phyloP scores from a whole-genome alignment of 2,329 filamentous ascomycete genomes.

The Ophidiomyces ophidiicola region DNA sequence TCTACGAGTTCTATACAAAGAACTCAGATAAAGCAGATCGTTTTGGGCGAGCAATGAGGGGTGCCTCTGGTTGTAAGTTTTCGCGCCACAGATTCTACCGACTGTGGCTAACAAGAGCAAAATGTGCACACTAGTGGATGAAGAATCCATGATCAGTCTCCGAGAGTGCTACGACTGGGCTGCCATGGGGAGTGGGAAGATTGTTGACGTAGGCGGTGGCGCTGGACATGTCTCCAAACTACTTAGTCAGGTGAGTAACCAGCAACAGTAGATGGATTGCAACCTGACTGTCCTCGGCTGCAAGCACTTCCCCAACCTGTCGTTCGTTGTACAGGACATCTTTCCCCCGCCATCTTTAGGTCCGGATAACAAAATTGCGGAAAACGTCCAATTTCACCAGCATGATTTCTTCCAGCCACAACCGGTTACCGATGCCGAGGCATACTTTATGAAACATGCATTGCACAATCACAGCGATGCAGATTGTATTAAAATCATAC shows the following conservation, averaged over 20 bases:
- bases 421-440: slow-evolving; percentile 13
- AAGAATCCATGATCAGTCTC: not conserved
- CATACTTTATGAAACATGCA: slow-evolving; percentile 20
- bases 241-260: slow-evolving; percentile 9
- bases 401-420: slow-evolving; percentile 22
- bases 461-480: slow-evolving; percentile 19
- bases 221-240: slow-evolving; percentile 17
- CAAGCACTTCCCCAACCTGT: slow-evolving; percentile 6
- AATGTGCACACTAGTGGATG: not conserved
- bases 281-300: slow-evolving; percentile 2
- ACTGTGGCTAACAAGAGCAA: not conserved
- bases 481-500: slow-evolving; percentile 20
- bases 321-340: slow-evolving; percentile 20
- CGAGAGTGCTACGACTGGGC: no score
- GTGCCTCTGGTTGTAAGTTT: not conserved
- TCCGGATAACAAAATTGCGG: slow-evolving; percentile 15
- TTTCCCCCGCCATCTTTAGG: no score
- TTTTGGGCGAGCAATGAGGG: not conserved
- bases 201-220: slow-evolving; percentile 22
- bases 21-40: not conserved
- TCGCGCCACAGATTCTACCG: not conserved
- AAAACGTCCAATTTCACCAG: slow-evolving; percentile 16
- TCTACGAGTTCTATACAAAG: not conserved
- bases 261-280: not conserved
- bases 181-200: slow-evolving; percentile 2